Evolutionary conservation across 257 asterid genomes (phyloP).

Genomic region (Striga asiatica): DNA sequence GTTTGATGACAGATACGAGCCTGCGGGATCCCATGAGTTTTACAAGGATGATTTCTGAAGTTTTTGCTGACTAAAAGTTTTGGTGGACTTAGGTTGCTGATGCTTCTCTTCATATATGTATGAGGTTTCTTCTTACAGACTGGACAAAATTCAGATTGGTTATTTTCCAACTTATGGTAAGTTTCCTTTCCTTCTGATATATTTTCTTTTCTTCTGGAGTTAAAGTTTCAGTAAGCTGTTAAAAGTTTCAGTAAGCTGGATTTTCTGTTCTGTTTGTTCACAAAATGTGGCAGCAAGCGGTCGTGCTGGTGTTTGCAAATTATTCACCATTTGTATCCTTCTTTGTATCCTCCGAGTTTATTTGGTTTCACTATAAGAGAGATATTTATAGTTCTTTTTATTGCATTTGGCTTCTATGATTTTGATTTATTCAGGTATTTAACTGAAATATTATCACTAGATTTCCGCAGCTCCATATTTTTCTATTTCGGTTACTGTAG

Average conservation of each 20-base stretch:
- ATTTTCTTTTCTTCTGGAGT: constrained; percentile 13
- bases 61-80: background rate
- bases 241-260: constrained; percentile 18
- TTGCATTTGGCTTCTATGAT: constrained; percentile 1
- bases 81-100: constrained; percentile 7
- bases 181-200: constrained; percentile 16
- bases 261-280: constrained; percentile 21
- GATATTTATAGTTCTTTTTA: background rate
- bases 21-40: constrained; percentile 32
- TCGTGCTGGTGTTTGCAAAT: constrained; percentile 40
- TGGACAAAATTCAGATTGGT: no score
- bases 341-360: constrained; percentile 56
- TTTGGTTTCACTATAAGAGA: background rate
- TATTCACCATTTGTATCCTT: constrained; percentile 65
- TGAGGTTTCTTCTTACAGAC: background rate
- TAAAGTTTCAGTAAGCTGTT: constrained; percentile 18
- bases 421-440: constrained; percentile 14
- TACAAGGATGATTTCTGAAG: constrained; percentile 18
- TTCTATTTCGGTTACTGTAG: background rate
- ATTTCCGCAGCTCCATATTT: background rate
- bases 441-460: no score
- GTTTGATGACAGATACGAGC: constrained; percentile 71
- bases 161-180: constrained; percentile 30
- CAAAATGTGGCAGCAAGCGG: constrained; percentile 44
- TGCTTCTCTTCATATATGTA: background rate